These are phyloP conservation scores for Colletotrichum navitas DNA, from an alignment of 2,329 filamentous ascomycete genomes.

Conservation along the genomic window DNA sequence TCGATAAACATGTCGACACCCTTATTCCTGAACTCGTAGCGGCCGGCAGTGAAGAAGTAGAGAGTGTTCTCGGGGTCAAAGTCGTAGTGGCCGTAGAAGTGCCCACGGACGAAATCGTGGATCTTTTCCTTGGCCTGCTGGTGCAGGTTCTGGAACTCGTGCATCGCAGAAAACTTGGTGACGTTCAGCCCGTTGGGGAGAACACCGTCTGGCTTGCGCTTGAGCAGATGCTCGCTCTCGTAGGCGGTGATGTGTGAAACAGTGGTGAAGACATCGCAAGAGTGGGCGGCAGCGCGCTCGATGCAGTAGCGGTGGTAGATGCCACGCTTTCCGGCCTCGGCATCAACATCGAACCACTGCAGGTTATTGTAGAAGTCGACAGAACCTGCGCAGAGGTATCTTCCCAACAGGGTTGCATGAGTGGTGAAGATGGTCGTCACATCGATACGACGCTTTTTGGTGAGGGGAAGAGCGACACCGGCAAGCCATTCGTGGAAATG, in stretches of 20 bases:
- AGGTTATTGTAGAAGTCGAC: conserved; percentile 99
- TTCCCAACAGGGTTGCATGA: conserved; percentile 92
- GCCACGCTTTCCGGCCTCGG: conserved; percentile 95
- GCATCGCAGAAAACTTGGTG: conserved; percentile 97
- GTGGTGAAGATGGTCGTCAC: conserved; percentile 99
- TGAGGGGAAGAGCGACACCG: conserved; percentile 90
- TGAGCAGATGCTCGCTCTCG: conserved; percentile 96
- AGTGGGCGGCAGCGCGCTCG: conserved; percentile 91
- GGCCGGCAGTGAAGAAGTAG: conserved; percentile 96
- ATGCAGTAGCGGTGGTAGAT: conserved; percentile 99
- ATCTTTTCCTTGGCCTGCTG: conserved; percentile 98
- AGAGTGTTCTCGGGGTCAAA: conserved; percentile 97
- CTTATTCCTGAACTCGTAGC: conserved; percentile 98
- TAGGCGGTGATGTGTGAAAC: conserved; percentile 99
- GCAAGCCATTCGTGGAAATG: conserved; percentile 99
- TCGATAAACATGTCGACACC: conserved; percentile 99
- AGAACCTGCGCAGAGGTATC: conserved; percentile 96
- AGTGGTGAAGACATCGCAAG: conserved; percentile 96
- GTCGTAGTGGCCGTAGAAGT: conserved; percentile 98
- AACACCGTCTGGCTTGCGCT: conserved; percentile 97
- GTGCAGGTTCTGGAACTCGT: conserved; percentile 99
- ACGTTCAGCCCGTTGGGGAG: conserved; percentile 97
- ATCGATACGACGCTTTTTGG: conserved; percentile 94
- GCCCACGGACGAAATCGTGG: conserved; percentile 95
- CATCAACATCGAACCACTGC: conserved; percentile 95